These are phyloP conservation scores for Clavaria fumosa DNA, from an alignment of 768 basidiomycete genomes.

Conservation along the genomic window DNA sequence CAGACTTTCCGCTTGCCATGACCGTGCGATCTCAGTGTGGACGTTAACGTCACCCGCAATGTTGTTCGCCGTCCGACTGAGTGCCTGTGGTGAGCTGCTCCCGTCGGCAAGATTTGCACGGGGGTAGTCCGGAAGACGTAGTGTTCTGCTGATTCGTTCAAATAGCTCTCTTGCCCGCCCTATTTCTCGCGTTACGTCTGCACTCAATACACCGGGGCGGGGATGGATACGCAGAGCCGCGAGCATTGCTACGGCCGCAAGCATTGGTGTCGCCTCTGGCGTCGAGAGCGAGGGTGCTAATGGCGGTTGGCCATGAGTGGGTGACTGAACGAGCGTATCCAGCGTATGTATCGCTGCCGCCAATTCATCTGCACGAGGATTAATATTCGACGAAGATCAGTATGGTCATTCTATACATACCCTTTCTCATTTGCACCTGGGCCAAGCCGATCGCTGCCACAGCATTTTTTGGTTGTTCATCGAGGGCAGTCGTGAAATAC, in stretches of 20 bases:
- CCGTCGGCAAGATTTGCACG: constrained; percentile 34
- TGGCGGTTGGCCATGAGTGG: too few species aligned
- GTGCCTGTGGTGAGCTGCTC: constrained; percentile 10
- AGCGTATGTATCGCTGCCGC: constrained; percentile 77
- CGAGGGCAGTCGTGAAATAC: constrained; percentile 51
- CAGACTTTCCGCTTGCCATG: constrained; percentile 74
- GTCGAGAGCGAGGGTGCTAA: constrained; percentile 46
- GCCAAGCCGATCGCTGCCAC: constrained; percentile 75
- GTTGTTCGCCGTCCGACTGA: constrained; percentile 29
- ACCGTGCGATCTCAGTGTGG: constrained; percentile 76
- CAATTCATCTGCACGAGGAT: constrained; percentile 45
- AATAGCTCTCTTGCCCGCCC: constrained; percentile 66
- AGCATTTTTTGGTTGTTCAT: constrained; percentile 59
- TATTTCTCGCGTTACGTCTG: constrained; percentile 60
- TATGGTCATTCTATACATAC: constrained; percentile 24
- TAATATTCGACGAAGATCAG: neutral
- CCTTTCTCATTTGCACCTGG: constrained; percentile 72
- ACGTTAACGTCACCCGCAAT: constrained; percentile 73
- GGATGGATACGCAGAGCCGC: constrained; percentile 78
- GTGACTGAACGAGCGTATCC: constrained; percentile 57
- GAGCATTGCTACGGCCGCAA: constrained; percentile 80
- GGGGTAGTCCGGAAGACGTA: constrained; percentile 47
- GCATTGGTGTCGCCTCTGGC: too few species aligned
- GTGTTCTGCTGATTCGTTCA: constrained; percentile 53
- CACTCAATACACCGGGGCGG: constrained; percentile 61